A percentile compares a stretch with the other conserved stretches of the same genome.
Evolutionary conservation across 1,139 yeast species (phyloP).

Genomic region (Saccharomycopsis phalli): DNA sequence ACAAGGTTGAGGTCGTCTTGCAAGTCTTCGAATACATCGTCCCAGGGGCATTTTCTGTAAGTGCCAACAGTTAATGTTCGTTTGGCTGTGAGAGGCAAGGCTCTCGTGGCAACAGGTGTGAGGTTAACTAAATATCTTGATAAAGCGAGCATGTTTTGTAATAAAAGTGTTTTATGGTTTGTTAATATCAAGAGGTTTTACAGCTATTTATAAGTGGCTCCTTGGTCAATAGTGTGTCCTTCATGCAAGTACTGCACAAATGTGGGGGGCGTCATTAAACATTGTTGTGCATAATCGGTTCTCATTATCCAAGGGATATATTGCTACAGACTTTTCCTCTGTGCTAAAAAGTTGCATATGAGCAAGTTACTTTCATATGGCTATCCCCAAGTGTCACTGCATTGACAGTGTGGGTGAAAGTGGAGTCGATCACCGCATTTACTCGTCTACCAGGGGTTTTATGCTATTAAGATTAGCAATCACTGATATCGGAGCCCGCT

Average conservation of each 20-base stretch:
- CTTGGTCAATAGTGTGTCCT: no score
- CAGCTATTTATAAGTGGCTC: not conserved
- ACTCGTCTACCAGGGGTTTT: no score
- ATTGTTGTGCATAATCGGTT: not conserved
- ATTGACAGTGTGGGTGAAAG: no score
- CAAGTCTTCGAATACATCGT: conserved; percentile 7
- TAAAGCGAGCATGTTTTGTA: not conserved
- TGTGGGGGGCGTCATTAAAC: conserved; percentile 1
- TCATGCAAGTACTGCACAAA: not conserved
- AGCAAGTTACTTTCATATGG: no score
- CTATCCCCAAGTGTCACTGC: no score
- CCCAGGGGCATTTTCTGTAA: conserved; percentile 4
- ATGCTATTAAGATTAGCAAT: no score
- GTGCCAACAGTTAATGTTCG: not conserved
- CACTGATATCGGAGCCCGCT: no score
- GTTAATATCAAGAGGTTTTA: not conserved
- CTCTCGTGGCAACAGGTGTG: not conserved
- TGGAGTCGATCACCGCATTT: no score
- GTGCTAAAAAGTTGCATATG: no score
- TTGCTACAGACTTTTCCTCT: no score
- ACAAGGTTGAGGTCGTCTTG: conserved; percentile 14
- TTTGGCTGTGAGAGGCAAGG: not conserved
- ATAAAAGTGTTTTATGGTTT: not conserved
- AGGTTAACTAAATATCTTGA: not conserved
- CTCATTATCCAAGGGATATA: no score